Conservation (phyloP, 1,284 basidiomycete genomes). For the Afroboletus lepidellus region DNA sequence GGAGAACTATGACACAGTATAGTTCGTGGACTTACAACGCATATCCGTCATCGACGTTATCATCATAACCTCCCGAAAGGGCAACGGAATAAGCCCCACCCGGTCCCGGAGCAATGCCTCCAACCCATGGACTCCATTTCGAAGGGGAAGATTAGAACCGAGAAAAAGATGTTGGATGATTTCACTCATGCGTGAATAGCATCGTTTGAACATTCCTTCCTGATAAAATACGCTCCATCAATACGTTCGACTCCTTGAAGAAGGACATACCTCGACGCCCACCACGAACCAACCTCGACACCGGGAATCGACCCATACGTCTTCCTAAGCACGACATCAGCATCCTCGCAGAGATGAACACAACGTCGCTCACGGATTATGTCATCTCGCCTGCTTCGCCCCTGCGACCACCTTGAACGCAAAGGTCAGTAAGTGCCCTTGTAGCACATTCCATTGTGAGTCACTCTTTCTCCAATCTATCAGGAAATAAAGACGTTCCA, state of each 20-base stretch:
- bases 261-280: constrained; percentile 54
- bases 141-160: background rate
- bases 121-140: constrained; percentile 65
- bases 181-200: constrained; percentile 69
- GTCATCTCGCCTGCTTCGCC: constrained; percentile 42
- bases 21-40: constrained; percentile 59
- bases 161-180: background rate
- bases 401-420: too few relatives aligned
- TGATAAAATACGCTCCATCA: constrained; percentile 14
- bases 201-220: constrained; percentile 67
- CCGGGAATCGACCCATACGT: constrained; percentile 60
- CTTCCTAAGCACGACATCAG: constrained; percentile 19
- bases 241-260: background rate
- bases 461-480: too few relatives aligned
- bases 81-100: constrained; percentile 78
- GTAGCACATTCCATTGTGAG: too few relatives aligned
- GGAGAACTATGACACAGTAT: too few relatives aligned
- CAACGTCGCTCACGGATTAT: constrained; percentile 61
- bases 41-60: constrained; percentile 79
- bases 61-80: constrained; percentile 81
- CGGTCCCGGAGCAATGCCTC: constrained; percentile 66
- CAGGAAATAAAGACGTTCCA: too few relatives aligned
- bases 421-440: too few relatives aligned
- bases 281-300: constrained; percentile 76
- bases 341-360: background rate